Evolutionary conservation across 2,329 filamentous ascomycete genomes (phyloP).

Genomic region (Tothia fuscella): DNA sequence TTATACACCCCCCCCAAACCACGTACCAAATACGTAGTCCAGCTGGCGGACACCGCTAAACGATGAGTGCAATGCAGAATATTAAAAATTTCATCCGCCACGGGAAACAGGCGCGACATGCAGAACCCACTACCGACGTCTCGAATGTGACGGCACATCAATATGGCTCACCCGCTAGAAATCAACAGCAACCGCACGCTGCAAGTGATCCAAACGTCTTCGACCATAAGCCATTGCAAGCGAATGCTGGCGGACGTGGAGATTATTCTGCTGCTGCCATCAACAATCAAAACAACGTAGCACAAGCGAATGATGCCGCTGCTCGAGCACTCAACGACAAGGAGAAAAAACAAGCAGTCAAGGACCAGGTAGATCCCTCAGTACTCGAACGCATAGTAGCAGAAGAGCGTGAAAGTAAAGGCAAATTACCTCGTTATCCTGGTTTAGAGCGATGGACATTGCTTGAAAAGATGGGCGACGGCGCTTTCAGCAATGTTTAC

Average conservation of each 20-base stretch:
- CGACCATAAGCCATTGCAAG: slow-evolving; percentile 41
- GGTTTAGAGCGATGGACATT: slow-evolving; percentile 78
- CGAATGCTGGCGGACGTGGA: slow-evolving; percentile 35
- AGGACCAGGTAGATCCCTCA: slow-evolving; percentile 43
- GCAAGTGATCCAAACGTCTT: slow-evolving; percentile 51
- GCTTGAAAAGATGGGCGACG: slow-evolving; percentile 95
- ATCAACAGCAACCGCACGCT: slow-evolving; percentile 40
- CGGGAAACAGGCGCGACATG: slow-evolving; percentile 82
- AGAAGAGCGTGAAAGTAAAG: slow-evolving; percentile 77
- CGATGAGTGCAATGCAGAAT: slow-evolving; percentile 73
- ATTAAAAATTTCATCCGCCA: slow-evolving; percentile 97
- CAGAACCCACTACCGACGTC: slow-evolving; percentile 50
- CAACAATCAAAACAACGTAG: slow-evolving; percentile 51
- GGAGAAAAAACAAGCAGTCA: slow-evolving; percentile 40
- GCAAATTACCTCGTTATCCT: slow-evolving; percentile 76
- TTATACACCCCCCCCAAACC: too few species aligned
- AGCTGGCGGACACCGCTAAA: slow-evolving; percentile 15
- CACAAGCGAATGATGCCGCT: slow-evolving; percentile 54
- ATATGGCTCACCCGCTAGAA: slow-evolving; percentile 40
- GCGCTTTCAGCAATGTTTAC: slow-evolving; percentile 98
- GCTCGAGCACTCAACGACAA: slow-evolving; percentile 51
- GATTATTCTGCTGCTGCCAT: slow-evolving; percentile 54
- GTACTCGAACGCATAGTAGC: slow-evolving; percentile 78
- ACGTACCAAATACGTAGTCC: too few species aligned
- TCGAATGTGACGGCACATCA: slow-evolving; percentile 54